phyloP scores from a whole-genome alignment of 106 monocot species.

The Allium cepa region DNA sequence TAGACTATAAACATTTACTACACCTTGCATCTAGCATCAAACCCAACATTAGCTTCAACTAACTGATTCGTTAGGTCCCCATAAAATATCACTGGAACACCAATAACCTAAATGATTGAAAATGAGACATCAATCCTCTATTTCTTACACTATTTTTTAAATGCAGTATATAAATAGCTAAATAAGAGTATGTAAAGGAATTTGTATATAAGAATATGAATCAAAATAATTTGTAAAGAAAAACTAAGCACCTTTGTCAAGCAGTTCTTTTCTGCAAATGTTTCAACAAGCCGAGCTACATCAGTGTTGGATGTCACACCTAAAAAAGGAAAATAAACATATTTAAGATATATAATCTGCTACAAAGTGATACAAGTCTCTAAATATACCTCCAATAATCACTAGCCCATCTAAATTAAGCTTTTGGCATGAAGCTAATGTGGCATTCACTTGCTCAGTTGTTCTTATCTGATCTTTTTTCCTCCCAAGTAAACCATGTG shows the following conservation, averaged over 20 bases:
- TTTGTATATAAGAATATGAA: too few relatives aligned
- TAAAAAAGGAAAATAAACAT: slow-evolving; percentile 11
- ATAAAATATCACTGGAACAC: slow-evolving; percentile 47
- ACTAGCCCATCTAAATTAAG: slow-evolving; percentile 41
- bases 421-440: slow-evolving; percentile 32
- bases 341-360: not conserved
- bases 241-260: slow-evolving; percentile 33
- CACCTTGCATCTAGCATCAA: slow-evolving; percentile 54
- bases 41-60: slow-evolving; percentile 58
- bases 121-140: not conserved
- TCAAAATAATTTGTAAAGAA: not conserved
- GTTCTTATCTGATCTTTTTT: slow-evolving; percentile 47
- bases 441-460: slow-evolving; percentile 44
- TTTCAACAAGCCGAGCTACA: slow-evolving; percentile 56
- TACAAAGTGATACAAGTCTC: not conserved
- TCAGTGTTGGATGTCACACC: slow-evolving; percentile 53
- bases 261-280: slow-evolving; percentile 43
- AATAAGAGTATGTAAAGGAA: too few relatives aligned
- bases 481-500: slow-evolving; percentile 40
- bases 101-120: slow-evolving; percentile 26
- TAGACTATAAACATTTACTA: slow-evolving; percentile 10
- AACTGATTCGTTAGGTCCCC: slow-evolving; percentile 57
- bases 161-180: too few relatives aligned
- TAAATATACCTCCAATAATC: slow-evolving; percentile 40
- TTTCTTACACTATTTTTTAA: too few relatives aligned